These are phyloP conservation scores for Melastoma malabathricum DNA, from an alignment of 345 rosid genomes.

Conservation along the genomic window DNA sequence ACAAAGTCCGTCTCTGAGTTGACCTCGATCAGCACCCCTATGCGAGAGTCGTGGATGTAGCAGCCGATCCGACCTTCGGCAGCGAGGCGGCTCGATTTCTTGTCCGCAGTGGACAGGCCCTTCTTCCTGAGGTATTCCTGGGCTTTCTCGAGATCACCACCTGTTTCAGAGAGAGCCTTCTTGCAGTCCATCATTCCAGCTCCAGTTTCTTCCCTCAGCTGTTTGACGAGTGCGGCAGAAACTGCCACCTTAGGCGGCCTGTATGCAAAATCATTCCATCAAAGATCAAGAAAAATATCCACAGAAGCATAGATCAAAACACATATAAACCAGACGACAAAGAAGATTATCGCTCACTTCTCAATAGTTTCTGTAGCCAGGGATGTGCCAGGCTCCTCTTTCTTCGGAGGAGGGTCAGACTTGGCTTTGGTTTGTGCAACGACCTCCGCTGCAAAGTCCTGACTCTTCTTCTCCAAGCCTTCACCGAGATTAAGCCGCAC, in stretches of 20 bases:
- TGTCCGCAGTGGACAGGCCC: slow-evolving; percentile 85
- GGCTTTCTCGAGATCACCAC: slow-evolving; percentile 84
- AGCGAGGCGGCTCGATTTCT: slow-evolving; percentile 85
- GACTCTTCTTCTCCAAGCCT: slow-evolving; percentile 84
- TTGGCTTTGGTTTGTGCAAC: slow-evolving; percentile 84
- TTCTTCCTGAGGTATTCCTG: slow-evolving; percentile 92
- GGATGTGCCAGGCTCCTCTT: slow-evolving; percentile 36
- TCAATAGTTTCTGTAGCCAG: slow-evolving; percentile 42
- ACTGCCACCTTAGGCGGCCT: slow-evolving; percentile 44
- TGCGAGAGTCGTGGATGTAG: slow-evolving; percentile 82
- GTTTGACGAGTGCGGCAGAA: slow-evolving; percentile 81
- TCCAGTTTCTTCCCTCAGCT: slow-evolving; percentile 89
- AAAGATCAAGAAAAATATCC: no score
- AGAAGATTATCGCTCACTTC: slow-evolving; percentile 29
- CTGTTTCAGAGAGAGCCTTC: slow-evolving; percentile 83
- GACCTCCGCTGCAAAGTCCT: slow-evolving; percentile 93
- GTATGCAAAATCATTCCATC: slow-evolving; percentile 1
- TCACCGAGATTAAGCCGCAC: slow-evolving; percentile 84
- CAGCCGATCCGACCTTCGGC: slow-evolving; percentile 94
- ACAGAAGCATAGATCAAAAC: background rate
- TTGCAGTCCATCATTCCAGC: slow-evolving; percentile 99
- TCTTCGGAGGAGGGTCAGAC: slow-evolving; percentile 27
- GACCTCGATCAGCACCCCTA: slow-evolving; percentile 84
- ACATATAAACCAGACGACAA: slow-evolving; percentile 1
- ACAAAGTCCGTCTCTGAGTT: slow-evolving; percentile 94